Evolutionary conservation across 352 stramenopile species (phyloP), one percentile per base, ranked within the genome.

Genomic region (Pythium grandisporangium): DNA sequence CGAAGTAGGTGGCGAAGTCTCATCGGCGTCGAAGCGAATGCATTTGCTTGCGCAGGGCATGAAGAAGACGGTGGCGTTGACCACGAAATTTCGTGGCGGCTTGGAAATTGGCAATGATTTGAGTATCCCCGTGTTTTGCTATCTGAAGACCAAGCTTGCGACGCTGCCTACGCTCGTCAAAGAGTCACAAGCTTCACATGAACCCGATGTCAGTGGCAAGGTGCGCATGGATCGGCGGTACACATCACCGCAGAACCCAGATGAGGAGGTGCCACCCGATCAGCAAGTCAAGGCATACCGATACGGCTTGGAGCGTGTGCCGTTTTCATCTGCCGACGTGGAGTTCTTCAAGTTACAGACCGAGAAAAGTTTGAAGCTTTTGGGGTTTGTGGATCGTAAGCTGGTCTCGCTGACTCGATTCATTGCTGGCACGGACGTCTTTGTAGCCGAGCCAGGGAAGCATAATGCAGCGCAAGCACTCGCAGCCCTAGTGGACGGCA

Each of bases 331-430:
- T 2, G 76, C 76, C 12, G 79, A 92, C 27, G 58, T 89, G 1
- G 79, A 84, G 37, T 80, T 78, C 21, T 84, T 88, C 52, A 92
- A 92, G 48, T 78, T 90, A 33, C 63, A 76, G 47, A 82, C 73
- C 2, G 74, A 88, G 27, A 86, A 88, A 38, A 80, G 66, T 2
- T 52, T 92, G 12, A 85, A 90, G 37, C 42, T 80, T 8, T 44
- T 92, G 24, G 79, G 79, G 0, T 92, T 92, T 63, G 47, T 92
- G 6, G 67, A 80, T 41, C 49, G 62, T 13, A 48, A 43, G 0
- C 60, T 76, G 37, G 47, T 86, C 22, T 66, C 45, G 10, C 71
- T 61, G 36, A 37, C 66, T 12, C 81, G 84, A 43, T 85, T 83
- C 24, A 63, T 86, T 16, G 58, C 42, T 14, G 58, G 52, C 10